phyloP scores from a whole-genome alignment of 139 green algal species.

The Mesotaenium endlicherianum region DNA sequence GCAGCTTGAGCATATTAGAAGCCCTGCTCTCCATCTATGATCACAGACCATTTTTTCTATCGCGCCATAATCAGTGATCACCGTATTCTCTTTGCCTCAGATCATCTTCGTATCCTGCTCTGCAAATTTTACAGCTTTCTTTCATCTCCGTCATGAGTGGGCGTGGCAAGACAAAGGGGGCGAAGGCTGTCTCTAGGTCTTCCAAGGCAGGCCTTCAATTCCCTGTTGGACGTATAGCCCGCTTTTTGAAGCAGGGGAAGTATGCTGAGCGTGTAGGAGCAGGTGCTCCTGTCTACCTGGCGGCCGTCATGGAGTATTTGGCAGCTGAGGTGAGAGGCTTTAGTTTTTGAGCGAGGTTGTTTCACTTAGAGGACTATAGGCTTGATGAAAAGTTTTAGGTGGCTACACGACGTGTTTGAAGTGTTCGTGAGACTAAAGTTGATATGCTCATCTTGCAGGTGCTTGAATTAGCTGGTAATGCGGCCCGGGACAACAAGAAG shows the following conservation, averaged over 20 bases:
- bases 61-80: too few species aligned
- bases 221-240: slow-evolving; percentile 79
- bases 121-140: too few species aligned
- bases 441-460: slow-evolving; percentile 56
- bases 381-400: too few species aligned
- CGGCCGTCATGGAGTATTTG: slow-evolving; percentile 84
- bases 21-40: too few species aligned
- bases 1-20: too few species aligned
- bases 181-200: slow-evolving; percentile 76
- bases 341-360: too few species aligned
- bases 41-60: too few species aligned
- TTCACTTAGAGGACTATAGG: too few species aligned
- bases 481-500: slow-evolving; percentile 92
- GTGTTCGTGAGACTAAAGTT: too few species aligned
- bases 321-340: slow-evolving; percentile 77
- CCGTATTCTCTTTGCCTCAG: too few species aligned
- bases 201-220: slow-evolving; percentile 89
- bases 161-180: slow-evolving; percentile 70
- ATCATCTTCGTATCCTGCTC: too few species aligned
- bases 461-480: slow-evolving; percentile 82
- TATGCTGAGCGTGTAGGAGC: slow-evolving; percentile 71
- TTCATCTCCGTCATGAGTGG: slow-evolving; percentile 77
- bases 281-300: slow-evolving; percentile 74
- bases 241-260: slow-evolving; percentile 82
- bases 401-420: too few species aligned